Evolutionary conservation across 2,329 filamentous ascomycete genomes (phyloP).

Genomic region (Hyphodiscus sp.): DNA sequence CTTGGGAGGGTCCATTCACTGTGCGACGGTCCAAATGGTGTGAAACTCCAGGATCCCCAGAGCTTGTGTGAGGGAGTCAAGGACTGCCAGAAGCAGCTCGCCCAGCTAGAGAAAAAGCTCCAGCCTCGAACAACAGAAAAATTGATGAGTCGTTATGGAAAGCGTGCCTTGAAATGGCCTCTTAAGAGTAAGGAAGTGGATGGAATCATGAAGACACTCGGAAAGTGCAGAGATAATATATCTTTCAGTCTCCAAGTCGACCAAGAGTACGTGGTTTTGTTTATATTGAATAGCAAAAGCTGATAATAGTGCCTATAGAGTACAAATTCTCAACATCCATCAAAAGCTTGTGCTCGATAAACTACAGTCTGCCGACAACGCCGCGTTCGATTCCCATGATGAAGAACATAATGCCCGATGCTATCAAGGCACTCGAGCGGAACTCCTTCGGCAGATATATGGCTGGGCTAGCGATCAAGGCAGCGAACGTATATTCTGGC

Average conservation of each 20-base stretch:
- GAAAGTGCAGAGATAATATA: constrained; percentile 25
- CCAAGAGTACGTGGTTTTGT: constrained; percentile 27
- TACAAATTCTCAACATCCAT: constrained; percentile 17
- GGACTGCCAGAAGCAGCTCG: constrained; percentile 18
- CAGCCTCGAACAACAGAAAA: constrained; percentile 21
- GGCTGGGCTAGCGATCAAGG: neutral
- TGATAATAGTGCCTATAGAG: constrained; percentile 8
- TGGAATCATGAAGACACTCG: constrained; percentile 25
- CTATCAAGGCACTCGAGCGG: neutral
- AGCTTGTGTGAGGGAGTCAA: constrained; percentile 19
- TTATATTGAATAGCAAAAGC: constrained; percentile 7
- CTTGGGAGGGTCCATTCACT: constrained; percentile 25
- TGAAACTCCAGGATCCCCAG: constrained; percentile 25
- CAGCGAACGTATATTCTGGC: neutral
- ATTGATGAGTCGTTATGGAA: constrained; percentile 27
- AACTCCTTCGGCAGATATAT: neutral
- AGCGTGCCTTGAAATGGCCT: constrained; percentile 35
- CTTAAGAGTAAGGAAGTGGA: constrained; percentile 32
- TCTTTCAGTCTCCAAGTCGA: constrained; percentile 30
- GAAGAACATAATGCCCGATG: neutral
- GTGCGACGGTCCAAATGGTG: constrained; percentile 23
- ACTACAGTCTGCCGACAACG: neutral
- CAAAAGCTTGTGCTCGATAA: constrained; percentile 13
- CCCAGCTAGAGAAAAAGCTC: constrained; percentile 22
- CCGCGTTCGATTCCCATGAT: neutral